Evolutionary conservation across 768 basidiomycete genomes (phyloP).

Genomic region (Hypholoma fasciculare): DNA sequence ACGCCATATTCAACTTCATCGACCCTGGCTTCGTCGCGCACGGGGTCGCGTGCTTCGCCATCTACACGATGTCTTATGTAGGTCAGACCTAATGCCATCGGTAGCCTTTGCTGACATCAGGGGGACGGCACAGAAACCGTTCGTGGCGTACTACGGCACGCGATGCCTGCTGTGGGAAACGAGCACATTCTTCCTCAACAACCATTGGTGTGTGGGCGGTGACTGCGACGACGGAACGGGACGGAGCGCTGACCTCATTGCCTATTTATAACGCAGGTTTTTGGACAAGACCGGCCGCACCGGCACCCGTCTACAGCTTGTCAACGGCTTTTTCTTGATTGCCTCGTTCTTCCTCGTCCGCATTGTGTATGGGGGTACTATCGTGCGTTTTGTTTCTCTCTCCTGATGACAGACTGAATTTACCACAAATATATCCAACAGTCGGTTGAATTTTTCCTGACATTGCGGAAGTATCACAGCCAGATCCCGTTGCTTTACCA

Average conservation of each 20-base stretch:
- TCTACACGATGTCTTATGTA: slow-evolving; percentile 74
- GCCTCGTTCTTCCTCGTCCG: slow-evolving; percentile 69
- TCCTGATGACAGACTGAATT: background rate
- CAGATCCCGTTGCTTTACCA: slow-evolving; percentile 53
- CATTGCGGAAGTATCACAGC: slow-evolving; percentile 53
- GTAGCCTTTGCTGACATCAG: background rate
- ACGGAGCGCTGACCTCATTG: background rate
- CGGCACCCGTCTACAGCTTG: slow-evolving; percentile 62
- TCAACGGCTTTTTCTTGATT: slow-evolving; percentile 73
- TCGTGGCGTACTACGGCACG: slow-evolving; percentile 75
- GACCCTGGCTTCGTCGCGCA: slow-evolving; percentile 79
- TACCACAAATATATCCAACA: slow-evolving; percentile 22
- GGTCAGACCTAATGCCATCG: slow-evolving; percentile 20
- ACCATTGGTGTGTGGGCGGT: slow-evolving; percentile 67
- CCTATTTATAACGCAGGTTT: slow-evolving; percentile 44
- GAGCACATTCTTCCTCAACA: slow-evolving; percentile 85
- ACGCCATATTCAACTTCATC: slow-evolving; percentile 65
- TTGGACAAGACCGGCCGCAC: slow-evolving; percentile 77
- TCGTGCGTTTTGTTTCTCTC: slow-evolving; percentile 29
- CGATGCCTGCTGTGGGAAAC: slow-evolving; percentile 85
- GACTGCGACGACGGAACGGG: background rate
- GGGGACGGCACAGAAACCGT: slow-evolving; percentile 51
- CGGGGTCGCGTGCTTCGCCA: slow-evolving; percentile 65
- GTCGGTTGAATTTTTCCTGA: slow-evolving; percentile 69
- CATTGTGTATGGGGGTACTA: slow-evolving; percentile 65